Base-by-base conservation (phyloP, 1,284 basidiomycete genomes). In the Fistulinella staudtii region DNA sequence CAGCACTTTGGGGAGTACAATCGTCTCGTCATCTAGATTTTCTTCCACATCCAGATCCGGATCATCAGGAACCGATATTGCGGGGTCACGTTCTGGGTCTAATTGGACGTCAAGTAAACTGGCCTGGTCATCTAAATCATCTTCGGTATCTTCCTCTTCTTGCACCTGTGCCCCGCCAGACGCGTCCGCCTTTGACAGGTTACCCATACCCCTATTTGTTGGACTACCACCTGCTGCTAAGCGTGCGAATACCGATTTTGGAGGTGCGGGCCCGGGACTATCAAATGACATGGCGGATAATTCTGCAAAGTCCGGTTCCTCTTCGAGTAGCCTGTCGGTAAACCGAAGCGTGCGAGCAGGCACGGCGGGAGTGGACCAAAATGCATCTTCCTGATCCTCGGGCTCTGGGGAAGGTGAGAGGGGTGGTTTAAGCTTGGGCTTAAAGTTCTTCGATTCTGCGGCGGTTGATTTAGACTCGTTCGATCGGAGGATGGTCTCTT, bases 351-450 rank as follows among this genome's bases (percentile, higher is more conserved):
- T 77, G 30, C 79, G 76, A 10, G 72, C 74, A 3, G 76, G 67
- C 3, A 74, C 69, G 13, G 71, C 74, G 3, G 81, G 77, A 0
- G 81, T 79, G 29, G 69, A 74, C 79, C 80, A 82, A 58, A 82
- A 80, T 29, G 69, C 68, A 15, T 78, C 74, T 55, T 82, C 80
- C 23, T 66, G 67, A 6, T 52, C 51, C 39, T 71, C 69, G 4
- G 60, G 47, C 46, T 41, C 59, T 25, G 55, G 51, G 11, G 49
- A 56, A 10, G 58, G 58, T 0, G 57, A 54, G 5, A 43, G 24
- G 1, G 46, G 28, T 5, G 18, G 36, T 31, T 46, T 50, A 3
- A 33, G 27, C 35, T 41, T 20, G 25, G 35, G 39, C n/a, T 53
- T 58, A 13, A 41, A n/a, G 18, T 27, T 13, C 30, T 48, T 59